Evolutionary conservation across 176 grass and related monocot genomes (phyloP).

Genomic region (Phoenix roebelenii): DNA sequence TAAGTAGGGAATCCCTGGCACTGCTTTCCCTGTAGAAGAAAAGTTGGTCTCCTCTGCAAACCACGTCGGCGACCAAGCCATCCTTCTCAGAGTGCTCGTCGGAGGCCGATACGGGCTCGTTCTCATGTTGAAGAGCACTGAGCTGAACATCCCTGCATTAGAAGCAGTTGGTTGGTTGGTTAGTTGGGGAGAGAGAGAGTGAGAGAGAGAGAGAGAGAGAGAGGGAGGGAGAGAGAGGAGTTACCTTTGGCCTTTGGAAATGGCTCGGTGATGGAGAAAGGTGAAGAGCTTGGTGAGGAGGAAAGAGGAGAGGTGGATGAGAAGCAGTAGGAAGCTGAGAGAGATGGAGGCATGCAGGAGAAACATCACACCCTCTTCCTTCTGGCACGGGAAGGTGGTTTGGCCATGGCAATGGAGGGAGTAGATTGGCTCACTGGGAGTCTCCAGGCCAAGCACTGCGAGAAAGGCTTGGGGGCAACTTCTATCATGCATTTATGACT

Average conservation of each 20-base stretch:
- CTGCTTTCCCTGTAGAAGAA: slow-evolving; percentile 69
- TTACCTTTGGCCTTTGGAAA: slow-evolving; percentile 22
- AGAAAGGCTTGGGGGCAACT: background rate
- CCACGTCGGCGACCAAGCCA: background rate
- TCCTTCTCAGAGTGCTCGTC: background rate
- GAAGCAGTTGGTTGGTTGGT: background rate
- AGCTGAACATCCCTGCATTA: slow-evolving; percentile 19
- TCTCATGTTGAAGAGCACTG: slow-evolving; percentile 1
- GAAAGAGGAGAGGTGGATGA: slow-evolving; percentile 45
- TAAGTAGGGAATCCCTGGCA: slow-evolving; percentile 39
- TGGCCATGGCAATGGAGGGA: slow-evolving; percentile 34
- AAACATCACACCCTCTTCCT: slow-evolving; percentile 17
- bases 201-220: background rate
- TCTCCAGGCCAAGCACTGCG: background rate
- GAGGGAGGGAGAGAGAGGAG: background rate
- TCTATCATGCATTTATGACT: slow-evolving; percentile 30
- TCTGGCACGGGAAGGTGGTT: background rate
- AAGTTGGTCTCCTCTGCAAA: slow-evolving; percentile 15
- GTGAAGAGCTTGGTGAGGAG: slow-evolving; percentile 65
- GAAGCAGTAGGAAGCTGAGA: slow-evolving; percentile 35
- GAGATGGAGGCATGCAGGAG: slow-evolving; percentile 29
- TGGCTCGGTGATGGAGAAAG: slow-evolving; percentile 15
- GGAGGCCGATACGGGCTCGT: background rate
- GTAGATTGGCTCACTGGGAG: background rate
- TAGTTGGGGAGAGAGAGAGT: background rate